Conservation (phyloP, 495 filamentous ascomycete species). For the Tuber umbilicatum region DNA sequence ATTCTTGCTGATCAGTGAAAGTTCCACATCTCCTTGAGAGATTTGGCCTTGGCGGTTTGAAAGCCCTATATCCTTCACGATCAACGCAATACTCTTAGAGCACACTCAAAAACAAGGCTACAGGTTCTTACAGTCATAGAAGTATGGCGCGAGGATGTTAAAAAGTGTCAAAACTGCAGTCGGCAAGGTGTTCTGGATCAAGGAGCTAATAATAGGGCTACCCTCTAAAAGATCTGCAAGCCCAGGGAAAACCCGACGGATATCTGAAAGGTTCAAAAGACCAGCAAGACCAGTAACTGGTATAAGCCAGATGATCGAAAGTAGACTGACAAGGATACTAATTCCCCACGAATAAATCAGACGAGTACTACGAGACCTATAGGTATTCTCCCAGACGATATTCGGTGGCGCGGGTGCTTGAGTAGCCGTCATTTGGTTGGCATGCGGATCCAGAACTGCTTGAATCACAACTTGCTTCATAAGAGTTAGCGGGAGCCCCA, state of each 20-base stretch:
- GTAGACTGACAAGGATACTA: conserved; percentile 68
- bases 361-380: conserved; percentile 65
- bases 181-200: conserved; percentile 81
- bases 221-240: conserved; percentile 59
- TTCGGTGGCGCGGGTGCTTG: conserved; percentile 81
- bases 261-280: conserved; percentile 67
- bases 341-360: conserved; percentile 74
- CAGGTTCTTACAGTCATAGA: conserved; percentile 68
- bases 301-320: conserved; percentile 84
- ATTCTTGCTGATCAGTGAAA: conserved; percentile 94
- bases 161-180: conserved; percentile 77
- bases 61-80: conserved; percentile 50
- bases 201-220: conserved; percentile 61
- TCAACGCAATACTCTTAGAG: conserved; percentile 6
- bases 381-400: conserved; percentile 89
- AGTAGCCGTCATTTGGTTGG: conserved; percentile 74
- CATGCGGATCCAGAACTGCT: conserved; percentile 80
- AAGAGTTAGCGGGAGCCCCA: conserved; percentile 32
- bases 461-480: conserved; percentile 79
- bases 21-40: conserved; percentile 87
- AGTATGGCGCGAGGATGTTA: conserved; percentile 80
- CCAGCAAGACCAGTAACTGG: conserved; percentile 75
- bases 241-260: conserved; percentile 63
- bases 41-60: conserved; percentile 88
- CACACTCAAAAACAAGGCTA: neutral